These are phyloP conservation scores for Colletotrichum acutatum DNA, from an alignment of 2,329 filamentous ascomycete genomes.

Conservation along the genomic window DNA sequence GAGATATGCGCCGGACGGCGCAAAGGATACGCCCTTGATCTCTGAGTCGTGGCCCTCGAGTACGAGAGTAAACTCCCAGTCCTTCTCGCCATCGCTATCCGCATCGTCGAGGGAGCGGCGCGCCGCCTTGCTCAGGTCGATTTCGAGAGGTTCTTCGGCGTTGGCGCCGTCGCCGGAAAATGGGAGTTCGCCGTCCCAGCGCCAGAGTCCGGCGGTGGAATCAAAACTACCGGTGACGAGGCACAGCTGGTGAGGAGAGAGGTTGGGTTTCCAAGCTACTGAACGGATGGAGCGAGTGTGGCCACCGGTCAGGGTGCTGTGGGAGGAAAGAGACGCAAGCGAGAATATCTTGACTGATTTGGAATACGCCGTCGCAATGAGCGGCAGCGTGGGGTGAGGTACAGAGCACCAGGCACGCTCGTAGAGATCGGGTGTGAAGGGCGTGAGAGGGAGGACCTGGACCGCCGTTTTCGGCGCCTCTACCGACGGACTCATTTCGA, in stretches of 20 bases:
- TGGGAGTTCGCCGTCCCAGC: slow-evolving; percentile 63
- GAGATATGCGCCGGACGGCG: slow-evolving; percentile 78
- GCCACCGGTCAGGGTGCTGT: slow-evolving; percentile 84
- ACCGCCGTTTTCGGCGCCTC: slow-evolving; percentile 27
- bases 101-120: not conserved
- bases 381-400: slow-evolving; percentile 86
- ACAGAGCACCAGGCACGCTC: slow-evolving; percentile 86
- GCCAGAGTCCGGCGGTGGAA: slow-evolving; percentile 88
- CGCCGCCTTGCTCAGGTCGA: slow-evolving; percentile 48
- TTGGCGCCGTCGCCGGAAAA: slow-evolving; percentile 32
- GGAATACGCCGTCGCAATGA: slow-evolving; percentile 88
- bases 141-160: slow-evolving; percentile 48
- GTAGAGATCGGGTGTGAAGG: slow-evolving; percentile 67
- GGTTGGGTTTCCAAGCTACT: slow-evolving; percentile 82
- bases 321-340: slow-evolving; percentile 80
- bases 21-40: slow-evolving; percentile 84
- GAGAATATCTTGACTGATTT: slow-evolving; percentile 93
- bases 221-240: slow-evolving; percentile 96
- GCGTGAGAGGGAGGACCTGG: slow-evolving; percentile 56
- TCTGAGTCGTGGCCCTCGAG: slow-evolving; percentile 96
- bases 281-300: slow-evolving; percentile 91
- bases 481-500: slow-evolving; percentile 17
- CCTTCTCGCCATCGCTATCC: slow-evolving; percentile 73
- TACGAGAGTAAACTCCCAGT: slow-evolving; percentile 93
- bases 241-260: slow-evolving; percentile 72